phyloP scores from a whole-genome alignment of 176 grass and related monocot genomes.

The Musa schizocarpa region DNA sequence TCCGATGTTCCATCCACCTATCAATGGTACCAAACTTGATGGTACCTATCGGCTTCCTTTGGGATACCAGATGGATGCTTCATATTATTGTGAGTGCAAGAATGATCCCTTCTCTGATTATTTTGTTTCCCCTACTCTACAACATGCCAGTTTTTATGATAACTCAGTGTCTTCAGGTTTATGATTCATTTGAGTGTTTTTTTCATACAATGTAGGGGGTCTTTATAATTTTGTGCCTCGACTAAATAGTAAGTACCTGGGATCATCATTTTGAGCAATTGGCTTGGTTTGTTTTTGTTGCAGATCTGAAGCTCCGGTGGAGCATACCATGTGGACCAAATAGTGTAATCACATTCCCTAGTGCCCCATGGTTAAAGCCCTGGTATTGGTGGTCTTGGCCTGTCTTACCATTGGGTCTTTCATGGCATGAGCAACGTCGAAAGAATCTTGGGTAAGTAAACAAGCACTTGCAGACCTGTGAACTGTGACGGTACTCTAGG shows the following conservation, averaged over 20 bases:
- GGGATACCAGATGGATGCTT: constrained; percentile 95
- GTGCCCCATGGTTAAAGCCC: constrained; percentile 89
- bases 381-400: constrained; percentile 99
- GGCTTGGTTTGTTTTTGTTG: constrained; percentile 9
- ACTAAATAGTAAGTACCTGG: background rate
- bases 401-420: constrained; percentile 69
- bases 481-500: background rate
- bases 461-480: background rate
- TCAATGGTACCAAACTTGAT: constrained; percentile 64
- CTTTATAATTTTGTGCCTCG: background rate
- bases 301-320: constrained; percentile 92
- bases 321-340: constrained; percentile 89
- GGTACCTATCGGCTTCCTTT: constrained; percentile 91
- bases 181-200: too few relatives aligned
- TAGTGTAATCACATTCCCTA: constrained; percentile 85
- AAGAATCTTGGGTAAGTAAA: constrained; percentile 52
- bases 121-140: too few relatives aligned
- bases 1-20: constrained; percentile 71
- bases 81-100: constrained; percentile 74
- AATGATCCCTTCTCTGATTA: background rate
- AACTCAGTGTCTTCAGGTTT: too few relatives aligned
- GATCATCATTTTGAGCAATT: background rate
- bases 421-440: constrained; percentile 80
- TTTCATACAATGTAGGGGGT: too few relatives aligned
- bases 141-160: too few relatives aligned